Base-by-base conservation (phyloP, 73 alveolate species). In the Blepharisma japonicum region DNA sequence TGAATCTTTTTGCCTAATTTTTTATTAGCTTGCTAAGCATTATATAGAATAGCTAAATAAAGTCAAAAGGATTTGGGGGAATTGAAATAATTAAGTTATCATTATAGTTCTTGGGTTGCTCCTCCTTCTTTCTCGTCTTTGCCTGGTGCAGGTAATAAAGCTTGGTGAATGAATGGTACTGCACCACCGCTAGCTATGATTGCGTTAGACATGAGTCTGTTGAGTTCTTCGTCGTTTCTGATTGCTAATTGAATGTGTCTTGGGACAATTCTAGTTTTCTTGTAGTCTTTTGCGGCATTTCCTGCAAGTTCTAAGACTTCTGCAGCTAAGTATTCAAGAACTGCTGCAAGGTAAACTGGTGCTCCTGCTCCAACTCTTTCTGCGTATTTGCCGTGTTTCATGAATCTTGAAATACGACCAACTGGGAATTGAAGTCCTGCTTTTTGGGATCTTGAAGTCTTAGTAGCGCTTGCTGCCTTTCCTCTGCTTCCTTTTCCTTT, bases 361-460 rank as follows among this genome's bases (percentile, higher is more conserved):
- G 96, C 92, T 6, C 94, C 97, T 25, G 89, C 93, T 20, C 91
- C 91, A 54, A 90, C 83, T 84, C 97, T 84, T 54, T 88, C 97
- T 56, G 94, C 90, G 79, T 87, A 90, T 74, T 86, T 83, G 45
- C 93, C 94, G 18, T 71, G 77, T 81, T 90, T 90, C 72, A 81
- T 80, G 71, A 77, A 90, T 72, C 93, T 71, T 48, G 94, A 91
- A 32, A 90, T 74, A 80, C 96, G 87, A 38, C 94, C 94, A 55
- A 90, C 94, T 49, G 98, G 94, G 85, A 92, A 92, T 77, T 90
- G 94, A 48, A 92, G 82, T 56, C 96, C 98, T 50, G 96, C 96
- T 71, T 85, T 86, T 68, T 6, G 20, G 7, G 86, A 68, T n/a
- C 74, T 68, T 11, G 86, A 79, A 14, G 80, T 67, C 45, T 77